A percentile compares a stretch with the other conserved stretches of the same genome.
These are phyloP conservation scores for Bruguiera hainesii DNA, from an alignment of 441 rosid genomes.

Conservation along the genomic window DNA sequence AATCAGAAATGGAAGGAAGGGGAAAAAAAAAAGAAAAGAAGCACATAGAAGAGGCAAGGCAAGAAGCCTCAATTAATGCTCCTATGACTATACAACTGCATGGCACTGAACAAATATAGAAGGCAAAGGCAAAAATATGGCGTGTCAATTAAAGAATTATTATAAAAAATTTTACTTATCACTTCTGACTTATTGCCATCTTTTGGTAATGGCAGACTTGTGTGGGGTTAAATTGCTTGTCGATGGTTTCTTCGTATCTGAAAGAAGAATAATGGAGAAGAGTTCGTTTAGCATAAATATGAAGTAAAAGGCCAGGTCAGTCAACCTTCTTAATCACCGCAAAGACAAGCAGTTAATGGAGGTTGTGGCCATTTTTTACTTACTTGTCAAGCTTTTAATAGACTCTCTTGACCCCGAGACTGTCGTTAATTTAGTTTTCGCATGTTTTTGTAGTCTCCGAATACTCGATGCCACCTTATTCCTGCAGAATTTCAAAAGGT, in stretches of 20 bases:
- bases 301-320: too few relatives aligned
- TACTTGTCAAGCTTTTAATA: slow-evolving; percentile 40
- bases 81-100: slow-evolving; percentile 5
- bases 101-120: not conserved
- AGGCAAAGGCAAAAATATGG: slow-evolving; percentile 4
- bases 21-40: not conserved
- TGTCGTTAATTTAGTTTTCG: slow-evolving; percentile 21
- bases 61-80: slow-evolving; percentile 2
- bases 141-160: not conserved
- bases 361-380: slow-evolving; percentile 11
- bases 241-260: slow-evolving; percentile 43
- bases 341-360: not conserved
- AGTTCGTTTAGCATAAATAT: not conserved
- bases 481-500: slow-evolving; percentile 28
- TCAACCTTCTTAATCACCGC: too few relatives aligned
- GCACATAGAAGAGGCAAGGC: not conserved
- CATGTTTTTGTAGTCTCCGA: slow-evolving; percentile 33
- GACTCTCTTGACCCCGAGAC: slow-evolving; percentile 30
- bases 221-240: slow-evolving; percentile 25
- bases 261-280: not conserved
- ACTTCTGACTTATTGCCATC: slow-evolving; percentile 39
- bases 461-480: slow-evolving; percentile 29
- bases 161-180: not conserved
- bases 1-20: not conserved
- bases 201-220: slow-evolving; percentile 34